phyloP scores from a whole-genome alignment of 169 alveolate species.

The Eimeria acervulina region DNA sequence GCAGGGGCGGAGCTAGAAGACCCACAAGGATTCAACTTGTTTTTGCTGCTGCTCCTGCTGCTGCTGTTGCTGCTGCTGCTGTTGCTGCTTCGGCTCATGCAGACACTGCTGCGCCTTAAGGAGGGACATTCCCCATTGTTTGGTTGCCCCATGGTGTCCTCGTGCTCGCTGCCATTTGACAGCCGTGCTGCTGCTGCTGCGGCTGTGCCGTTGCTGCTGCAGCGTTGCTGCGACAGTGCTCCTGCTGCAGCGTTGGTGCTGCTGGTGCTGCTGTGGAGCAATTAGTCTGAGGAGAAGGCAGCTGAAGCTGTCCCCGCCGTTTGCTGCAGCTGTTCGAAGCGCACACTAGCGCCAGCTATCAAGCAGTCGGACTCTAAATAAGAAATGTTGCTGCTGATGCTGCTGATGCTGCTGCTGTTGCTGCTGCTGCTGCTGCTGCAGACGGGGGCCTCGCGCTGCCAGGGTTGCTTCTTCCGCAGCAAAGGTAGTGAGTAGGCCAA shows the following conservation, averaged over 20 bases:
- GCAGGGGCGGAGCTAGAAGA: neutral
- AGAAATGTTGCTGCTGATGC: neutral
- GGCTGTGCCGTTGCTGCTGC: neutral
- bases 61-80: conserved; percentile 11
- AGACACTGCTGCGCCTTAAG: neutral
- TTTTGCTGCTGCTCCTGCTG: neutral
- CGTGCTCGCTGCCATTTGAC: neutral
- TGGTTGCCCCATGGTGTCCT: neutral
- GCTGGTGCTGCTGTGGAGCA: too few relatives aligned
- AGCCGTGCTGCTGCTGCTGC: neutral
- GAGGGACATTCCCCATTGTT: neutral
- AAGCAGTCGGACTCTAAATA: too few relatives aligned
- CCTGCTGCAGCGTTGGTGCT: too few relatives aligned
- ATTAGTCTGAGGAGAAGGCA: too few relatives aligned
- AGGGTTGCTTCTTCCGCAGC: too few relatives aligned
- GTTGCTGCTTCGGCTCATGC: neutral
- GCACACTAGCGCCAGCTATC: neutral
- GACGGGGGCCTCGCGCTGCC: too few relatives aligned
- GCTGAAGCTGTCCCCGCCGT: neutral
- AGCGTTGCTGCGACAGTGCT: neutral
- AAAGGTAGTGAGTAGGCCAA: neutral
- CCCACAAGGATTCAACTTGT: neutral
- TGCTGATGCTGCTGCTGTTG: too few relatives aligned
- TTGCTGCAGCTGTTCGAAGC: neutral
- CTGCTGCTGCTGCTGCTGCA: too few relatives aligned